These are phyloP conservation scores for Backusella liffmaniae DNA, from an alignment of 192 early-diverging fungal genomes.

Conservation along the genomic window DNA sequence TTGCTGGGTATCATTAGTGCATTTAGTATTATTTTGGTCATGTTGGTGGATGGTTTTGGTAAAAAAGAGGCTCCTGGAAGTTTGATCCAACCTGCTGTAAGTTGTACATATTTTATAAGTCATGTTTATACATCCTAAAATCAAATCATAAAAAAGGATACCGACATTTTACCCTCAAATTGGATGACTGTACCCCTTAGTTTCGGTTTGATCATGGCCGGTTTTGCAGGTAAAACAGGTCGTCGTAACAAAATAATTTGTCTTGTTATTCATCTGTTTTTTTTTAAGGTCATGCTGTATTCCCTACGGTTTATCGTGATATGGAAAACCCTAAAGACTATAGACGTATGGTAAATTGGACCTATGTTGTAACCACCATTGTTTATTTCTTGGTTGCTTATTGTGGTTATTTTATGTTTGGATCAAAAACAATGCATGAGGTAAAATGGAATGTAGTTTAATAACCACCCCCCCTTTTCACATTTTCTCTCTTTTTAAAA, in stretches of 20 bases:
- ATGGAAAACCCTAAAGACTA: slow-evolving; percentile 57
- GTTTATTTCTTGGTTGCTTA: slow-evolving; percentile 55
- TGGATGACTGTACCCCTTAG: slow-evolving; percentile 46
- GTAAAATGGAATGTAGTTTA: slow-evolving; percentile 29
- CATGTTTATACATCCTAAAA: neutral
- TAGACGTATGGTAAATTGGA: slow-evolving; percentile 50
- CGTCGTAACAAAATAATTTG: neutral
- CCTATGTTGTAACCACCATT: slow-evolving; percentile 49
- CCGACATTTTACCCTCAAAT: slow-evolving; percentile 48
- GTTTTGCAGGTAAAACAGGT: slow-evolving; percentile 46
- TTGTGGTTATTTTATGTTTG: slow-evolving; percentile 74
- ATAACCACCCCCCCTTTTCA: neutral
- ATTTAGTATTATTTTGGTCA: slow-evolving; percentile 52
- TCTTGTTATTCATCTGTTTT: neutral
- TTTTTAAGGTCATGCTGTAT: slow-evolving; percentile 52
- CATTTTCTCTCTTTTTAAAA: neutral
- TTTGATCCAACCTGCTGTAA: slow-evolving; percentile 48
- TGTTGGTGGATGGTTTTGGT: slow-evolving; percentile 58
- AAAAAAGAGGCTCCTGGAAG: slow-evolving; percentile 55
- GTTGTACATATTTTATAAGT: neutral
- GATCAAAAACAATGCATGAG: slow-evolving; percentile 55
- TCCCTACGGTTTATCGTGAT: slow-evolving; percentile 69
- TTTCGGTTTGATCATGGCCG: slow-evolving; percentile 60
- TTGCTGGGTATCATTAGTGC: slow-evolving; percentile 62
- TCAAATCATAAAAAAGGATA: slow-evolving; percentile 30